Evolutionary conservation across 257 asterid genomes (phyloP).

Genomic region (Solanum tacnaense): DNA sequence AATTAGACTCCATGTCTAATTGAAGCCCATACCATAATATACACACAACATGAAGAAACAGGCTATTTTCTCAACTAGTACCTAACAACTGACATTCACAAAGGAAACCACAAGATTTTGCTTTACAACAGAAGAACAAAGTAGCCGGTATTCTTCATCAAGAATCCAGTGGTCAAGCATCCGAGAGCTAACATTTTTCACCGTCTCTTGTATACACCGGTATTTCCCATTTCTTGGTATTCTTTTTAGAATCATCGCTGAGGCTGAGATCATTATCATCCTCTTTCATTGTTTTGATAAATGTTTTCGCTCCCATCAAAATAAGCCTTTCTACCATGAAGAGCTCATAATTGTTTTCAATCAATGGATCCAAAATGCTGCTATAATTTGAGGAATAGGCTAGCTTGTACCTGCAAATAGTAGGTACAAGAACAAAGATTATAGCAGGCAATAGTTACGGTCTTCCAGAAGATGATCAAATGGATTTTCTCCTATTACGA

Average conservation of each 20-base stretch:
- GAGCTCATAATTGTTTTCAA: slow-evolving; percentile 80
- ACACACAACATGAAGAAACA: neutral
- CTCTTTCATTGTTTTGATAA: slow-evolving; percentile 60
- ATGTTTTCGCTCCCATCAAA: slow-evolving; percentile 71
- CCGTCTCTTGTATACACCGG: slow-evolving; percentile 62
- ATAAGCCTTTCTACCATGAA: slow-evolving; percentile 88
- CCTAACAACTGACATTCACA: neutral
- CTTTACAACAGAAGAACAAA: neutral
- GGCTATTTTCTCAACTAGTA: neutral
- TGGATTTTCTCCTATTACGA: neutral
- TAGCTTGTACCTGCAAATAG: slow-evolving; percentile 62
- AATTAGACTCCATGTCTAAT: neutral
- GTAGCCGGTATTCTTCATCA: neutral
- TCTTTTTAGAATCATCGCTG: slow-evolving; percentile 91
- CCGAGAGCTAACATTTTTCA: slow-evolving; percentile 36
- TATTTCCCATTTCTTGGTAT: slow-evolving; percentile 65
- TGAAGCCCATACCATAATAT: neutral
- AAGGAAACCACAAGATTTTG: neutral
- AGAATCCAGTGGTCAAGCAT: neutral
- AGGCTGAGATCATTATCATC: slow-evolving; percentile 63
- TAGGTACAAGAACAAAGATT: neutral
- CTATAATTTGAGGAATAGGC: slow-evolving; percentile 83
- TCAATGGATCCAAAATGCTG: slow-evolving; percentile 52
- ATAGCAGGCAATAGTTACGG: neutral
- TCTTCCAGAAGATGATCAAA: neutral